Percentiles rank a stretch among this genome's conserved stretches.
phyloP scores from a whole-genome alignment of 164 flowering plant genomes.

The Macadamia tetraphylla region DNA sequence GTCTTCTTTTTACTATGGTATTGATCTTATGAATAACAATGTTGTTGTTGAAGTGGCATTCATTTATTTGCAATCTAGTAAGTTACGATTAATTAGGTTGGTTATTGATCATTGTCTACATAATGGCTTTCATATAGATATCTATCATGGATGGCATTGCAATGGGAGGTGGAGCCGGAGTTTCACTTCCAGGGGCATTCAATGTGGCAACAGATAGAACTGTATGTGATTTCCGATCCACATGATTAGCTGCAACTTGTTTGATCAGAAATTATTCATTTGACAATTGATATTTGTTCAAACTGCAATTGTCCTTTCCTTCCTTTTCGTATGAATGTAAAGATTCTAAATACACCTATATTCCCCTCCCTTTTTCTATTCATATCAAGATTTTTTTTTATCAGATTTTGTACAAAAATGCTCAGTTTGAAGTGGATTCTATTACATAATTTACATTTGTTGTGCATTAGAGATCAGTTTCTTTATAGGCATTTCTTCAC shows the following conservation, averaged over 20 bases:
- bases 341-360: too few species aligned
- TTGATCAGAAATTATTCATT: not conserved
- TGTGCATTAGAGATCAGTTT: too few species aligned
- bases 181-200: slow-evolving; percentile 74
- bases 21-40: not conserved
- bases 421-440: too few species aligned
- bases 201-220: slow-evolving; percentile 82
- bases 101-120: slow-evolving; percentile 5
- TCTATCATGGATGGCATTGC: slow-evolving; percentile 79
- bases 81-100: not conserved
- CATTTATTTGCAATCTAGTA: not conserved
- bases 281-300: too few species aligned
- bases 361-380: too few species aligned
- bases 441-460: too few species aligned
- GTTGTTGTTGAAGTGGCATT: not conserved
- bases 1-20: not conserved
- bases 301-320: too few species aligned
- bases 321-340: too few species aligned
- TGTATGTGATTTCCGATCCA: slow-evolving; percentile 33
- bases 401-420: too few species aligned
- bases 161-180: slow-evolving; percentile 88
- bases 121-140: slow-evolving; percentile 38
- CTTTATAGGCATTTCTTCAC: too few species aligned
- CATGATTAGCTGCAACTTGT: not conserved
- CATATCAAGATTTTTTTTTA: too few species aligned